Base-by-base conservation (phyloP, 257 asterid genomes). In the Pogostemon cablin region DNA sequence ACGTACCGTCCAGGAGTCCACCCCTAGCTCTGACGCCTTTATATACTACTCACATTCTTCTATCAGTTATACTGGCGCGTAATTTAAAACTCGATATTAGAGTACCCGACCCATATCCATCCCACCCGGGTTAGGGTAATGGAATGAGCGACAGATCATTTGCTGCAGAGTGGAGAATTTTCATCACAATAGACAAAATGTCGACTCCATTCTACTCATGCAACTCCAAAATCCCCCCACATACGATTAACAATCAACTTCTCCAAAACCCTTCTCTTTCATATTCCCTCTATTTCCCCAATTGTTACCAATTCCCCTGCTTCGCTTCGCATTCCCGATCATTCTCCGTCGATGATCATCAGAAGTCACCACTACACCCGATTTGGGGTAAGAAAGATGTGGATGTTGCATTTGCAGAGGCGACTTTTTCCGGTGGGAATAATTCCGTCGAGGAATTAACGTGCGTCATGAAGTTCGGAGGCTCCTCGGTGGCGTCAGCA, bases 401-500 rank as follows among this genome's bases (percentile, higher is more conserved):
- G 43, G 76, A 69, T 7, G 67, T 67, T 41, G 72, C 65, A 37
- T 17, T 71, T 9, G 75, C 53, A 6, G 75, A 62, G 50, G 62
- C 39, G 10, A 66, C 42, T 7, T 62, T 53, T 53, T 32, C 79
- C 47, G 43, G 41, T 48, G 67, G 50, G 78, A 53, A 37, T 47
- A 53, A 38, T 4, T 62, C 70, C 3, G 67, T 65, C 7, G 73
- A 63, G 32, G 75, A 65, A 43, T 38, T 78, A 34, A 81, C 80
- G 41, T 77, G 80, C 55, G 85, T 81, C 49, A 90, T 90, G 97
- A 88, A 90, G 83, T 90, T 90, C 62, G 97, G 97, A 34, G 97
- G 97, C 6, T 90, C 97, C 4, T 88, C 97, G 6, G 87, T 90
- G 68, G 89, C 97, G 32, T 82, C 90, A 0, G 92, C 90, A 0